phyloP scores from a whole-genome alignment of 257 asterid genomes.

The Solanum chiquidenum region DNA sequence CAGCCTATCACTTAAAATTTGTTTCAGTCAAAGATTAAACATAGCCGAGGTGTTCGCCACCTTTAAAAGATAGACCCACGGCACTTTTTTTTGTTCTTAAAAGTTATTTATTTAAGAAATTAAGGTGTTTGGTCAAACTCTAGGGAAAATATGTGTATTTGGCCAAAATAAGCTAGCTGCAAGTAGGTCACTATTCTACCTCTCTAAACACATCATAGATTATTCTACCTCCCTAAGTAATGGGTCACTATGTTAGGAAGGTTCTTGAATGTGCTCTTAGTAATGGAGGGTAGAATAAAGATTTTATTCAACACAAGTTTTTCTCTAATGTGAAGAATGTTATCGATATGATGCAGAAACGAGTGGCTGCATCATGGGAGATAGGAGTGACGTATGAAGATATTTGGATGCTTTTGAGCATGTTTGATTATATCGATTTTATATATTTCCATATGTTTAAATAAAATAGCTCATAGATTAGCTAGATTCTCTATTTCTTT shows the following conservation, averaged over 20 bases:
- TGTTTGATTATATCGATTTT: background rate
- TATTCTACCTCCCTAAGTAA: too few species aligned
- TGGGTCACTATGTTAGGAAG: background rate
- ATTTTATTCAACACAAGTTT: background rate
- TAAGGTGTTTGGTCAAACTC: background rate
- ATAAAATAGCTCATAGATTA: background rate
- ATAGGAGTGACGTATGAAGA: background rate
- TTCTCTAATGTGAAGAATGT: background rate
- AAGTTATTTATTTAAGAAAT: background rate
- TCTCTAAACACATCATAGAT: background rate
- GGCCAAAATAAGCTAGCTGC: background rate
- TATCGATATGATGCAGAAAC: background rate
- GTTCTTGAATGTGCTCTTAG: background rate
- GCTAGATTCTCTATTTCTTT: too few species aligned
- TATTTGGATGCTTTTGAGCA: background rate
- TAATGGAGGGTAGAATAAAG: background rate
- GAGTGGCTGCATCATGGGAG: background rate
- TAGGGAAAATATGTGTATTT: background rate
- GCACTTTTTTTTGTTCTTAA: background rate
- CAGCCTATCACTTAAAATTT: background rate
- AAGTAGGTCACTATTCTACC: background rate
- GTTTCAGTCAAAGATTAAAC: background rate
- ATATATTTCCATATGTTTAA: background rate
- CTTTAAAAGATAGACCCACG: background rate
- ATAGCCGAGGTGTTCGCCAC: background rate